Evolutionary conservation across 768 basidiomycete species (phyloP), one percentile per base, ranked within the genome.

Genomic region (Psilocybe cubensis): DNA sequence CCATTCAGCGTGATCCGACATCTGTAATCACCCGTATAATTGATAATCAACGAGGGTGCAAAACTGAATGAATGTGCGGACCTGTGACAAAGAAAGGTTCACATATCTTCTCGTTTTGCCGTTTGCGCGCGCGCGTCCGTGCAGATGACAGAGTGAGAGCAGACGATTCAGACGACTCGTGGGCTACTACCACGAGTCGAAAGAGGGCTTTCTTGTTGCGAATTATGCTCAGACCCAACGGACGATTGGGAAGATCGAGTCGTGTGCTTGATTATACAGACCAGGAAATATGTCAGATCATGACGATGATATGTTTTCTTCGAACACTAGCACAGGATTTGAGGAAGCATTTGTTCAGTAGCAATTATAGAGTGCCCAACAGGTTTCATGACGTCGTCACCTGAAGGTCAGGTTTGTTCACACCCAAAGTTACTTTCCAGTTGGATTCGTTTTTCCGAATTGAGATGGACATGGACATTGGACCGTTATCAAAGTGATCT

Each of bases 31-130:
- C 38, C 29, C 17, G 29, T 28, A 45, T n/a, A 24, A 14, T 42
- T 57, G 51, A 58, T 58, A 21, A 58, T 53, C 51, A 59, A 53
- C 29, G 41, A 53, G 52, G 52, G 52, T 53, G 40, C 52, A 53
- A 53, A 44, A 28, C n/a, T 20, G 46, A 48, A 27, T 48, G 46
- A 29, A 28, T 27, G 28, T 28, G 46, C n/a, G 31, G 46, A 29
- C 5, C 3, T 23, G 27, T 48, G 46, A 28, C 27, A 48, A 27
- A 29, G 28, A 29, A 18, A 48, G n/a, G 27, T 46, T 48, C 46
- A 48, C 46, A 48, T 29, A 48, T 31, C 27, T 3, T 29, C 28
- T 18, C 28, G 10, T 48, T 12, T 31, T 27, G 27, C 28, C 27
- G 46, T 48, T 48, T 27, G 27, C 28, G n/a, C 28, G 46, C 28